Conservation (phyloP, 768 basidiomycete genomes). For the Leccinum subtestaceum region DNA sequence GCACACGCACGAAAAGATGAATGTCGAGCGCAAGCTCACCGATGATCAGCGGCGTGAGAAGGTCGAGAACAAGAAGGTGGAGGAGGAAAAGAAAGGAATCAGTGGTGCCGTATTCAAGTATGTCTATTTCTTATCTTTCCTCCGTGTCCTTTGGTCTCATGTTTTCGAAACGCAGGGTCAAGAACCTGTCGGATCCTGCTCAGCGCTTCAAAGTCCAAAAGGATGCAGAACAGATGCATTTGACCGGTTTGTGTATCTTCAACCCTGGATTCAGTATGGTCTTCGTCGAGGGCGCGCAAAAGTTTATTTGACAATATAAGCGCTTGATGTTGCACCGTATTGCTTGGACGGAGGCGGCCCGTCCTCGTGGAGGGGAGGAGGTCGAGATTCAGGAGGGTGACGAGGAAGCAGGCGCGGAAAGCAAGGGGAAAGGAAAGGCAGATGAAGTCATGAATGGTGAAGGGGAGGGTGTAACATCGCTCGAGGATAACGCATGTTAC, state of each 20-base stretch:
- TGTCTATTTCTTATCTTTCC: constrained; percentile 29
- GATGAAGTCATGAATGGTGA: constrained; percentile 23
- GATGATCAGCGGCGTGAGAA: constrained; percentile 89
- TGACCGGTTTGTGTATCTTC: constrained; percentile 90
- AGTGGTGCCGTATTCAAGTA: constrained; percentile 90
- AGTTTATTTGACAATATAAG: constrained; percentile 84
- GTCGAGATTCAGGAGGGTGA: constrained; percentile 60
- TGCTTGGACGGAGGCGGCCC: constrained; percentile 89
- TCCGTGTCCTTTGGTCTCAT: background rate
- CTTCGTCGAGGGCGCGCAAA: constrained; percentile 88
- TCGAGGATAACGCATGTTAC: constrained; percentile 87
- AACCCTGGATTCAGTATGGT: constrained; percentile 87
- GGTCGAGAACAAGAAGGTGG: constrained; percentile 76
- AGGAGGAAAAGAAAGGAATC: constrained; percentile 84
- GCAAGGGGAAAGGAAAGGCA: constrained; percentile 33
- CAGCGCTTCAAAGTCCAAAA: constrained; percentile 96
- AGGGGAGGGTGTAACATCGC: constrained; percentile 34
- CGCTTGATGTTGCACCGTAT: constrained; percentile 84
- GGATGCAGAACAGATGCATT: constrained; percentile 88
- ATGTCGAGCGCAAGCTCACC: constrained; percentile 86
- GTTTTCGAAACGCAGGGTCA: constrained; percentile 51
- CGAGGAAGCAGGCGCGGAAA: constrained; percentile 37
- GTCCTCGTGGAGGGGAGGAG: constrained; percentile 71
- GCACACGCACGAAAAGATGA: constrained; percentile 90
- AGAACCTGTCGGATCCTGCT: constrained; percentile 83